Evolutionary conservation across 192 early-diverging fungal species (phyloP), one percentile per base, ranked within the genome.

Genomic region (Pilaira anomala): DNA sequence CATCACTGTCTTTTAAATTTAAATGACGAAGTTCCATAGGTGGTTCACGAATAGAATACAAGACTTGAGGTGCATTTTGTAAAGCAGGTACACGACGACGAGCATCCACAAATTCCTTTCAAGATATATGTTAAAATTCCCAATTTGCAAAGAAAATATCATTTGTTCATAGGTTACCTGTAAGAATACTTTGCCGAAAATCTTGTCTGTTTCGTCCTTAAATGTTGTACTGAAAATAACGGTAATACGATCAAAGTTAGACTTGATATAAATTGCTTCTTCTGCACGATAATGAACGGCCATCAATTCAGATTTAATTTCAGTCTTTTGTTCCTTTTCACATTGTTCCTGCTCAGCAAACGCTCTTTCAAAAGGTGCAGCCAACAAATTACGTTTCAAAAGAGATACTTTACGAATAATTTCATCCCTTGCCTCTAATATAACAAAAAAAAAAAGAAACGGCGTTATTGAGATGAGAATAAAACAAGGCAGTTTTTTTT

Each of bases 91-190:
- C 88, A 67, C 94, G 88, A 24, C 54, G 50, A 53, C 97, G 84
- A n/a, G 94, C 97, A 80, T 99, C 97, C 25, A 96, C 94, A 78
- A 99, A 99, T 87, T 99, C 97, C 85, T 93, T 62, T 45, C 24
- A 16, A 67, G 2, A 30, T 19, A 18, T 33, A 18, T 14, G 51
- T 29, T 19, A 30, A 16, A 13, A 28, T 18, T 9, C 13, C 19
- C 12, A 11, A 22, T 2, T 7, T n/a, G n/a, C n/a, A 25, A 22
- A 46, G 21, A 55, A 21, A 7, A 29, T 40, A 16, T 53, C 21
- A 39, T 48, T 21, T 48, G n/a, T n/a, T n/a, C n/a, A n/a, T n/a
- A n/a, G n/a, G n/a, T 21, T 76, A 91, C 91, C 84, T 97, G 95
- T 61, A 99, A 78, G 73, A 99, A 99, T 29, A 99, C 93, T 63